Conservation (phyloP, 306 rosid species). For the Cucurbita ficifolia region DNA sequence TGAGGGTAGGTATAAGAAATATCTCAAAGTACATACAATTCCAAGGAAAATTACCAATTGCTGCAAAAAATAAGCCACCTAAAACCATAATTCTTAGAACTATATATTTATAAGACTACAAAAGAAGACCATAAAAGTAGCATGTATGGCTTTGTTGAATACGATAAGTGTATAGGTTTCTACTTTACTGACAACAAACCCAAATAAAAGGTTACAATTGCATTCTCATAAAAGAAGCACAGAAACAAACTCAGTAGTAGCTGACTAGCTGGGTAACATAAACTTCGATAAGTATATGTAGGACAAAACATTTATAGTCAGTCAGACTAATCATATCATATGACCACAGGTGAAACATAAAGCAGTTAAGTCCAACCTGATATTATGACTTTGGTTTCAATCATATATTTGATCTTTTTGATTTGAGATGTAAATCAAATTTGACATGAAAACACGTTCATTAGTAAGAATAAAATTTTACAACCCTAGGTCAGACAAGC, state of each 20-base stretch:
- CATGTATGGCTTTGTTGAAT: neutral
- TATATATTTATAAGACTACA: neutral
- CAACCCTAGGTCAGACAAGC: neutral
- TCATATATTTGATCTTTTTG: neutral
- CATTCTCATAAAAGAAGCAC: neutral
- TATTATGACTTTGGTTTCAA: neutral
- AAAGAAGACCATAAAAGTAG: neutral
- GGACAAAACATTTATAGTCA: neutral
- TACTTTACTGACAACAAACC: neutral
- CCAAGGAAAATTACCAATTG: slow-evolving; percentile 77
- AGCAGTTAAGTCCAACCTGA: neutral
- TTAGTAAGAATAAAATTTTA: neutral
- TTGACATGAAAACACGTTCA: neutral
- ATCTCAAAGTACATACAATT: slow-evolving; percentile 75
- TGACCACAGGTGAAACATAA: neutral
- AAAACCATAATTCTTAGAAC: slow-evolving; percentile 11
- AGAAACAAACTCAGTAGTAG: neutral
- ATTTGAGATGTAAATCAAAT: neutral
- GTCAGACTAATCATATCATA: neutral
- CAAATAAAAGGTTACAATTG: neutral
- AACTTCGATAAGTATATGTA: neutral
- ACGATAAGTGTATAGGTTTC: neutral
- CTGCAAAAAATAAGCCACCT: slow-evolving; percentile 26
- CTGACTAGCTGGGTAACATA: neutral
- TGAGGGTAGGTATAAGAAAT: slow-evolving; percentile 84